These are phyloP conservation scores for Sungouiozyma ichnusensis DNA, from an alignment of 805 yeast genomes.

Conservation along the genomic window DNA sequence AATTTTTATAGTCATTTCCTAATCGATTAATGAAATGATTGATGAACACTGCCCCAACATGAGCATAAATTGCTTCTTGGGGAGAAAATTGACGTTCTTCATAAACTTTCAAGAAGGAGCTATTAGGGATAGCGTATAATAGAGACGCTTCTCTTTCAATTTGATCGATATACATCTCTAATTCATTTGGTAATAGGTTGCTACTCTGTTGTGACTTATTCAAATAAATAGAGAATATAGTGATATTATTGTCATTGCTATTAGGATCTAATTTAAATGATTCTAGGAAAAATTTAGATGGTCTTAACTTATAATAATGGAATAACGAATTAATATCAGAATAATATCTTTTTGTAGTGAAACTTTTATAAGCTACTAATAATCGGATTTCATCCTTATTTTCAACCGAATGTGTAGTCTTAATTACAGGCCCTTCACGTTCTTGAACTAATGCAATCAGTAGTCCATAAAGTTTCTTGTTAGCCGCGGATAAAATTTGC, in stretches of 20 bases:
- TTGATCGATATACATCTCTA: conserved; percentile 73
- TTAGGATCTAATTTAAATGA: conserved; percentile 47
- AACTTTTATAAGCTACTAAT: conserved; percentile 78
- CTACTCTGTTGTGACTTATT: conserved; percentile 42
- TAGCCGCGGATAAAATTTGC: conserved; percentile 67
- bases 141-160: conserved; percentile 90
- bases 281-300: conserved; percentile 87
- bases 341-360: conserved; percentile 76
- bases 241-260: conserved; percentile 51
- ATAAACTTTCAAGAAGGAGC: conserved; percentile 65
- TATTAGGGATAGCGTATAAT: conserved; percentile 82
- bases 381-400: conserved; percentile 77
- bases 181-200: conserved; percentile 22
- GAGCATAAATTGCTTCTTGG: conserved; percentile 92
- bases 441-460: conserved; percentile 57
- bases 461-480: conserved; percentile 65
- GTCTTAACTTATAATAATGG: conserved; percentile 74
- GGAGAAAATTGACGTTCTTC: conserved; percentile 70
- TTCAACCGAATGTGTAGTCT: conserved; percentile 62
- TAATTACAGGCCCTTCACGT: conserved; percentile 88
- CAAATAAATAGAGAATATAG: conserved; percentile 80
- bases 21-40: conserved; percentile 90
- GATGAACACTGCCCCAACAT: conserved; percentile 83
- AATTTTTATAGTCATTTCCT: conserved; percentile 77
- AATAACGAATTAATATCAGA: conserved; percentile 80